These are phyloP conservation scores for Boletus coccyginus DNA, from an alignment of 768 basidiomycete genomes.

Conservation along the genomic window DNA sequence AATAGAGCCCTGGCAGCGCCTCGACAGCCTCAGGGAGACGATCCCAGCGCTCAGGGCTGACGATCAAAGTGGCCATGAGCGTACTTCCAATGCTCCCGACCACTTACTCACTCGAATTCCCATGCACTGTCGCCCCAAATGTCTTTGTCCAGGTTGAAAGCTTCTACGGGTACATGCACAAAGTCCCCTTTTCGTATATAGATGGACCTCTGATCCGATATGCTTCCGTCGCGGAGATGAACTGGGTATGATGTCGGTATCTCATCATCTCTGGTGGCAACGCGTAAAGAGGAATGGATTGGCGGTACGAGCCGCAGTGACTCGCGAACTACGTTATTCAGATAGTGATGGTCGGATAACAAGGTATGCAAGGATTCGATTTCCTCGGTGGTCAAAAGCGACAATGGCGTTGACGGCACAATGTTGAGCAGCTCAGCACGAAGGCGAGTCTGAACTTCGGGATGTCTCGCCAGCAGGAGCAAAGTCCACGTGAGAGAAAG, in stretches of 20 bases:
- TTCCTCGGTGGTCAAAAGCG: slow-evolving; percentile 59
- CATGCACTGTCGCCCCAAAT: slow-evolving; percentile 83
- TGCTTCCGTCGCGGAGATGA: slow-evolving; percentile 45
- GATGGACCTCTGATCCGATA: slow-evolving; percentile 42
- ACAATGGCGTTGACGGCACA: slow-evolving; percentile 39
- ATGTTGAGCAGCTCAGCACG: slow-evolving; percentile 61
- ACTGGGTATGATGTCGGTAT: slow-evolving; percentile 70
- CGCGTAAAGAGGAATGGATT: slow-evolving; percentile 76
- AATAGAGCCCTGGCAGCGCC: slow-evolving; percentile 69
- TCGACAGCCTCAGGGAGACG: slow-evolving; percentile 65
- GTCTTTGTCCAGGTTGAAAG: slow-evolving; percentile 71
- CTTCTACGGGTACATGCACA: slow-evolving; percentile 77
- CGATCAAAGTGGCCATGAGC: neutral
- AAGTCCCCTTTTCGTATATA: slow-evolving; percentile 65
- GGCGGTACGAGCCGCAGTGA: slow-evolving; percentile 77
- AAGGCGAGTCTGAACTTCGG: slow-evolving; percentile 64
- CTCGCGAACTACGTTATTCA: slow-evolving; percentile 77
- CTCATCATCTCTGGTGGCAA: slow-evolving; percentile 74
- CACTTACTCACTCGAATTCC: slow-evolving; percentile 64
- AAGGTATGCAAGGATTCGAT: slow-evolving; percentile 54
- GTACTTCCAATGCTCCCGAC: neutral
- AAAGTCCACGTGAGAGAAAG: slow-evolving; percentile 84
- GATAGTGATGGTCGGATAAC: slow-evolving; percentile 61
- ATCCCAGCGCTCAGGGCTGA: slow-evolving; percentile 81
- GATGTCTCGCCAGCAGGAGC: slow-evolving; percentile 67